phyloP scores from a whole-genome alignment of 2,329 filamentous ascomycete genomes.

The Botrytis byssoidea region DNA sequence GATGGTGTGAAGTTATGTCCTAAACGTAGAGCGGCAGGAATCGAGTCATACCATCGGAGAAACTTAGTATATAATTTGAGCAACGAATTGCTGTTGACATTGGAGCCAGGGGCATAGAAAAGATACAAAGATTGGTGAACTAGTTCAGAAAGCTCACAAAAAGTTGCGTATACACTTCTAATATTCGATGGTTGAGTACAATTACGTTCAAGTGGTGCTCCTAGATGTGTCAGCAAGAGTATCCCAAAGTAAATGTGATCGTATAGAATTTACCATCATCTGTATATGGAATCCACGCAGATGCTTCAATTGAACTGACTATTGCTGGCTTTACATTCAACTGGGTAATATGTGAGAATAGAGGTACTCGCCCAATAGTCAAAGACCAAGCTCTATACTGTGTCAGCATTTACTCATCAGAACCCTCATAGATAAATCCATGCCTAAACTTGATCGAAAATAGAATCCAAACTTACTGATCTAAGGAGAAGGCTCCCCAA shows the following conservation, averaged over 20 bases:
- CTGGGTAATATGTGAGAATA: slow-evolving; percentile 57
- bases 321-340: slow-evolving; percentile 59
- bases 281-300: slow-evolving; percentile 46
- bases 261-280: slow-evolving; percentile 33
- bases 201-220: slow-evolving; percentile 53
- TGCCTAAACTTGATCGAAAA: slow-evolving; percentile 49
- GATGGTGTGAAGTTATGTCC: slow-evolving; percentile 71
- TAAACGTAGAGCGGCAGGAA: slow-evolving; percentile 63
- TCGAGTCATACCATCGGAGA: slow-evolving; percentile 66
- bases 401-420: slow-evolving; percentile 2
- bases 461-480: slow-evolving; percentile 55
- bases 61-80: slow-evolving; percentile 66
- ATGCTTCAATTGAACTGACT: slow-evolving; percentile 59
- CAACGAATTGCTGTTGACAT: slow-evolving; percentile 62
- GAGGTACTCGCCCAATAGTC: slow-evolving; percentile 60
- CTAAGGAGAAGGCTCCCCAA: slow-evolving; percentile 46
- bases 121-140: slow-evolving; percentile 60
- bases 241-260: background rate
- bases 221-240: slow-evolving; percentile 22
- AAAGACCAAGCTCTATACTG: slow-evolving; percentile 61
- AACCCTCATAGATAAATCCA: background rate
- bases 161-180: slow-evolving; percentile 64
- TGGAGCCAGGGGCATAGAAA: slow-evolving; percentile 67
- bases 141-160: slow-evolving; percentile 71
- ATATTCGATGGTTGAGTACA: slow-evolving; percentile 66